Conservation (phyloP, 805 yeast species). For the Starmerella floricola region DNA sequence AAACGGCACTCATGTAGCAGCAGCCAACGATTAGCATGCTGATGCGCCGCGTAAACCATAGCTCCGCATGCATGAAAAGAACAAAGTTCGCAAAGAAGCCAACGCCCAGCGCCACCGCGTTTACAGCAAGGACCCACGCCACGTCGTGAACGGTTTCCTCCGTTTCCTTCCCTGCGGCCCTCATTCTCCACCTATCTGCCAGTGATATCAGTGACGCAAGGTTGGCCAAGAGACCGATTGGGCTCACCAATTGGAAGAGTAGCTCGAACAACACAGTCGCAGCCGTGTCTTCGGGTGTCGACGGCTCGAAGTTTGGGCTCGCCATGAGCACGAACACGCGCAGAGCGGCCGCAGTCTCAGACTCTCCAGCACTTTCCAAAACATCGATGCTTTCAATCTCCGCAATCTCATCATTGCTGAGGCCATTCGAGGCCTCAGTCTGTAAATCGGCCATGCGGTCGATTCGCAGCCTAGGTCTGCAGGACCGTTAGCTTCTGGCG, state of each 20-base stretch:
- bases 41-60: slow-evolving; percentile 47
- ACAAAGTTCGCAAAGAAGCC: slow-evolving; percentile 60
- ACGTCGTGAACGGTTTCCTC: slow-evolving; percentile 7
- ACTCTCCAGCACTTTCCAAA: neutral
- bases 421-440: neutral
- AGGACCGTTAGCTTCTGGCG: neutral
- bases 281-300: neutral
- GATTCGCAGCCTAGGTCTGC: no score
- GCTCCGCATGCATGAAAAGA: slow-evolving; percentile 58
- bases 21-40: slow-evolving; percentile 23
- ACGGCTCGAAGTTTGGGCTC: neutral
- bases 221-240: slow-evolving; percentile 21
- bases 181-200: slow-evolving; percentile 19
- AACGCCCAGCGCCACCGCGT: slow-evolving; percentile 47
- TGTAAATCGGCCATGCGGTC: no score
- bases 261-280: slow-evolving; percentile 5
- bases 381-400: neutral
- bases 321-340: neutral
- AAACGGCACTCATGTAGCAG: slow-evolving; percentile 53
- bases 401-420: neutral
- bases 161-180: neutral
- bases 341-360: neutral
- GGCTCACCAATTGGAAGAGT: slow-evolving; percentile 15
- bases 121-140: slow-evolving; percentile 40
- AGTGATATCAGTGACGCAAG: slow-evolving; percentile 17